phyloP scores from a whole-genome alignment of 2,329 filamentous ascomycete genomes.

The Fusarium luffae region DNA sequence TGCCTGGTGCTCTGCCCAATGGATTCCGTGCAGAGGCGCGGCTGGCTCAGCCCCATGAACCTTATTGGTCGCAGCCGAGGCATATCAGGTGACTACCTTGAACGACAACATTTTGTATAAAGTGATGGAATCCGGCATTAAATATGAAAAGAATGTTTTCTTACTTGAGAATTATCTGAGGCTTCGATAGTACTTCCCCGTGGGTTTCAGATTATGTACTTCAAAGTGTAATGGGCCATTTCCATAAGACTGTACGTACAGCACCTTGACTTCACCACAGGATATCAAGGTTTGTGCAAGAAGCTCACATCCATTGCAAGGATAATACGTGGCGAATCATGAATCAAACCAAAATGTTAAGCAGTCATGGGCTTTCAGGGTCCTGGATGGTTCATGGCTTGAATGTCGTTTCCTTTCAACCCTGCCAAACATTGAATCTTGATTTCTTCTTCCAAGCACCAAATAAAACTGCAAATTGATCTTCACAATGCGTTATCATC shows the following conservation, averaged over 20 bases:
- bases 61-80: not conserved
- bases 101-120: not conserved
- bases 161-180: too few species aligned
- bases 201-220: not conserved
- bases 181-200: too few species aligned
- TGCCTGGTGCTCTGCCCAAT: not conserved
- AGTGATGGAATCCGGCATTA: fast-evolving
- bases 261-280: not conserved
- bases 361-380: not conserved
- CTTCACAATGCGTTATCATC: not conserved
- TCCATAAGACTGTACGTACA: not conserved
- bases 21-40: constrained; percentile 6
- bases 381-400: not conserved
- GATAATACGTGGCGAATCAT: not conserved
- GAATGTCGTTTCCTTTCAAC: not conserved
- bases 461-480: fast-evolving
- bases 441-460: not conserved
- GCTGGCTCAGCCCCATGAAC: constrained; percentile 3
- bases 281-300: not conserved
- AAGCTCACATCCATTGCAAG: not conserved
- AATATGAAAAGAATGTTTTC: not conserved
- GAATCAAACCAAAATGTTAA: not conserved
- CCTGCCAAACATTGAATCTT: not conserved
- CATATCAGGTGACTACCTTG: not conserved
- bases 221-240: not conserved